Conservation (phyloP, 768 basidiomycete species). For the Hericium coralloides region DNA sequence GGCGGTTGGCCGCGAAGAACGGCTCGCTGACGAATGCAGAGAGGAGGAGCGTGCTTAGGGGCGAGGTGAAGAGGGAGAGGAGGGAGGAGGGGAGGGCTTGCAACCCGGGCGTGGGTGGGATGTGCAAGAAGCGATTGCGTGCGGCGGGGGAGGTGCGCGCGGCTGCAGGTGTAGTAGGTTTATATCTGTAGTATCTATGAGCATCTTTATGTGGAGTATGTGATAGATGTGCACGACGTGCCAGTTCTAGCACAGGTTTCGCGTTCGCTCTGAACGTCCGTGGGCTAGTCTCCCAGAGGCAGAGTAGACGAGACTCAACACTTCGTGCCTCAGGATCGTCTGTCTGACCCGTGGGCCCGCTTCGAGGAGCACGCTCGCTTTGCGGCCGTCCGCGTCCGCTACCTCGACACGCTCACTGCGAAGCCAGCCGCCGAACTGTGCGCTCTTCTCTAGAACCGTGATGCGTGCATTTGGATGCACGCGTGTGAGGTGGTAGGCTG, state of each 20-base stretch:
- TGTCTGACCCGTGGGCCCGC: conserved; percentile 84
- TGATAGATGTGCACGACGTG: conserved; percentile 29
- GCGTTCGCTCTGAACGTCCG: conserved; percentile 77
- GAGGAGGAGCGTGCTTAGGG: conserved; percentile 37
- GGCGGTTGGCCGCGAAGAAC: conserved; percentile 24
- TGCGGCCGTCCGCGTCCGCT: conserved; percentile 16
- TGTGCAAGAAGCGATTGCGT: conserved; percentile 62
- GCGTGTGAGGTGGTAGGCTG: conserved; percentile 69
- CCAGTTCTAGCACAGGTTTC: conserved; percentile 69
- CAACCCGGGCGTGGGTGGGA: conserved; percentile 45
- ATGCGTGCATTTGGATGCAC: conserved; percentile 52
- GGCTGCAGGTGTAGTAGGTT: conserved; percentile 58
- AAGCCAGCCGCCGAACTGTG: conserved; percentile 82
- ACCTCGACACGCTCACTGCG: conserved; percentile 46
- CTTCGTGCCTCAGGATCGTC: no score
- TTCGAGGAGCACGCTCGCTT: conserved; percentile 57
- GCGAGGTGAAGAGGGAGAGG: conserved; percentile 26
- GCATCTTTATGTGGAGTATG: conserved; percentile 4
- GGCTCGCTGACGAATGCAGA: conserved; percentile 51
- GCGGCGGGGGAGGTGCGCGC: conserved; percentile 62
- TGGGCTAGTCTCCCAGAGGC: no score
- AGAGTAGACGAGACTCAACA: no score
- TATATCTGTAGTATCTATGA: conserved; percentile 44
- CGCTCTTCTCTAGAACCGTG: conserved; percentile 58
- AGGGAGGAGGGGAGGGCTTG: conserved; percentile 36